Base-by-base conservation (phyloP, 1,284 basidiomycete species). In the Mycena citricolor region DNA sequence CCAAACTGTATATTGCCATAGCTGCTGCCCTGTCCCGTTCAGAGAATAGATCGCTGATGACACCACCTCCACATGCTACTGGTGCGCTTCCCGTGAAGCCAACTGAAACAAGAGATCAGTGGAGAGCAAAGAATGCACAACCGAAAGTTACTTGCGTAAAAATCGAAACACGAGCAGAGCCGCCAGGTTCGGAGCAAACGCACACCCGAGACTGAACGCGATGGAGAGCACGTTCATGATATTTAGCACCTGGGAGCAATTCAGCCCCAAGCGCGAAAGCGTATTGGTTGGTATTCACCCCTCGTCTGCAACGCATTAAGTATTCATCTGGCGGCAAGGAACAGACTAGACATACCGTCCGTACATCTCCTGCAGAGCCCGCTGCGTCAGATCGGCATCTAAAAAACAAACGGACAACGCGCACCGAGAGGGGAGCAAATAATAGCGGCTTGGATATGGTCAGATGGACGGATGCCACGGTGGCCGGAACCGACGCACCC, bases 171-270 rank as follows among this genome's bases (percentile, higher is more conserved):
- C 79, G 32, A 88, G 76, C 21, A 89, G 62, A 10, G 75, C 56
- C 2, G 68, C 76, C 2, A 73, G 73, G 32, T 69, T 79, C 2
- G 81, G 76, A 2, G 84, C 70, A 50, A 81, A 84, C 2, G 83
- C 83, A 52, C 83, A 87, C 2, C 78, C 85, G 13, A 88, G 57
- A 47, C 75, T 84, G 66, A 92, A 87, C 10, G 66, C 75, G 4
- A 83, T 60, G 51, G 83, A 86, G 30, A 81, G 56, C 8, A 88
- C 34, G 49, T 86, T 87, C 20, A 72, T 68, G 13, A 86, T 69
- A 58, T 91, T 81, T 29, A 89, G 70, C 25, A 89, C 67, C 81
- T 81, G 50, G 20, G 25, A 20, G 16, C 24, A 23, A 43, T n/a
- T n/a, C n/a, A n/a, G n/a, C n/a, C n/a, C n/a, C n/a, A n/a, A n/a